A percentile compares a stretch with the other conserved stretches of the same genome.
These are phyloP conservation scores for Endocalyx cinctus DNA, from an alignment of 2,329 filamentous ascomycete species.

Conservation along the genomic window DNA sequence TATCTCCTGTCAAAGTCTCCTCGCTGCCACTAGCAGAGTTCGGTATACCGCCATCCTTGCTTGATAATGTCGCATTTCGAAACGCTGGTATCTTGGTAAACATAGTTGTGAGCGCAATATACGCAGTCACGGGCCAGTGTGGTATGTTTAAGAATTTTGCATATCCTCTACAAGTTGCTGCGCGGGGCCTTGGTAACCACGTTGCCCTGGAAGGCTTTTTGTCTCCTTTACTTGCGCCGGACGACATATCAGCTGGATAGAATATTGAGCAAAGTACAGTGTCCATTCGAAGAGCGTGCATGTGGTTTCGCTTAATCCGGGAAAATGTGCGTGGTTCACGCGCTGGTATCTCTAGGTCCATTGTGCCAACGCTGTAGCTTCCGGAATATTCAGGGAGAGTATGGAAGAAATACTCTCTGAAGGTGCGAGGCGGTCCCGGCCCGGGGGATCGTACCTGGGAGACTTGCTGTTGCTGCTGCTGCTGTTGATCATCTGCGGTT, in stretches of 20 bases:
- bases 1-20: slow-evolving; percentile 10
- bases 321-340: slow-evolving; percentile 35
- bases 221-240: slow-evolving; percentile 29
- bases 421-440: slow-evolving; percentile 9
- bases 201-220: slow-evolving; percentile 49
- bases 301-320: slow-evolving; percentile 33
- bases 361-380: slow-evolving; percentile 62
- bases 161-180: slow-evolving; percentile 55
- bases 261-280: slow-evolving; percentile 63
- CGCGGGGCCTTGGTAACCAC: slow-evolving; percentile 57
- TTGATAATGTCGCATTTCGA: too few relatives aligned
- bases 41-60: slow-evolving; percentile 51
- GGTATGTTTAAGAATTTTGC: slow-evolving; percentile 55
- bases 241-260: slow-evolving; percentile 52
- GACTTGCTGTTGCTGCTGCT: slow-evolving; percentile 5
- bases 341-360: slow-evolving; percentile 62
- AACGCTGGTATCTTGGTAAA: slow-evolving; percentile 63
- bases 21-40: slow-evolving; percentile 30
- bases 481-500: too few relatives aligned
- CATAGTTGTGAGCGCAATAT: slow-evolving; percentile 53
- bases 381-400: slow-evolving; percentile 58
- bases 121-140: slow-evolving; percentile 42
- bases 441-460: slow-evolving; percentile 8
- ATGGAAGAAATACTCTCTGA: slow-evolving; percentile 36
- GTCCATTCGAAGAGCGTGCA: slow-evolving; percentile 37